A percentile compares a stretch with the other conserved stretches of the same genome.
Evolutionary conservation across 2,329 filamentous ascomycete genomes (phyloP).

Genomic region (Trichoderma sp.): DNA sequence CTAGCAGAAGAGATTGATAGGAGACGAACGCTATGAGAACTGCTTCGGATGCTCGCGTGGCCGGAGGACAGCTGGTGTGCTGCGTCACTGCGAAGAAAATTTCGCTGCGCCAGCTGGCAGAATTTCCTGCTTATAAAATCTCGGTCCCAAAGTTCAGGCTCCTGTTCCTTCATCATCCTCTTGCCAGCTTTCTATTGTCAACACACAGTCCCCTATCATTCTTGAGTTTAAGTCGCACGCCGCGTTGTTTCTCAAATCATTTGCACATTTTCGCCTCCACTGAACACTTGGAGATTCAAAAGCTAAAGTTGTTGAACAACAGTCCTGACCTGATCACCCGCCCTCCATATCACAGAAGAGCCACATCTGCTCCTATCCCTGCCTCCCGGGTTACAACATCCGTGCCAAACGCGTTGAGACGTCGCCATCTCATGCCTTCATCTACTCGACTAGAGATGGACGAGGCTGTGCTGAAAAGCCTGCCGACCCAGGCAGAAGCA

Average conservation of each 20-base stretch:
- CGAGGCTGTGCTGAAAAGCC: neutral
- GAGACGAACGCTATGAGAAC: slow-evolving; percentile 1
- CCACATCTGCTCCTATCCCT: slow-evolving; percentile 53
- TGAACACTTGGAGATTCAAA: neutral
- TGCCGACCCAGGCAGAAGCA: neutral
- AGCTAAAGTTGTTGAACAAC: neutral
- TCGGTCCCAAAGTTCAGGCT: slow-evolving; percentile 14
- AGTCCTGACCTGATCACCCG: neutral
- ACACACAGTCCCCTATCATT: neutral
- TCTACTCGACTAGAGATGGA: slow-evolving; percentile 27
- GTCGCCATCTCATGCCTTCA: slow-evolving; percentile 28
- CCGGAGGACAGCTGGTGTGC: slow-evolving; percentile 4
- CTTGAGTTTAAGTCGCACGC: neutral
- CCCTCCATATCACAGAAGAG: slow-evolving; percentile 46
- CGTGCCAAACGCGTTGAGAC: slow-evolving; percentile 9
- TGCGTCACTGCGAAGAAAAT: slow-evolving; percentile 19
- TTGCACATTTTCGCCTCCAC: neutral
- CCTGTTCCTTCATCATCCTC: neutral
- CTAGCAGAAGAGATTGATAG: slow-evolving; percentile 4
- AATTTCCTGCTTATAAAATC: slow-evolving; percentile 19
- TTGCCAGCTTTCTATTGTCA: neutral
- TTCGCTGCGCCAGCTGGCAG: neutral
- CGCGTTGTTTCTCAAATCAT: neutral
- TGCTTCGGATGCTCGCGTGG: slow-evolving; percentile 9
- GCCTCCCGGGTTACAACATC: slow-evolving; percentile 30